Percentiles rank a stretch among this genome's conserved stretches.
Evolutionary conservation across 192 early-diverging fungal genomes (phyloP).

Genomic region (Backusella circina): DNA sequence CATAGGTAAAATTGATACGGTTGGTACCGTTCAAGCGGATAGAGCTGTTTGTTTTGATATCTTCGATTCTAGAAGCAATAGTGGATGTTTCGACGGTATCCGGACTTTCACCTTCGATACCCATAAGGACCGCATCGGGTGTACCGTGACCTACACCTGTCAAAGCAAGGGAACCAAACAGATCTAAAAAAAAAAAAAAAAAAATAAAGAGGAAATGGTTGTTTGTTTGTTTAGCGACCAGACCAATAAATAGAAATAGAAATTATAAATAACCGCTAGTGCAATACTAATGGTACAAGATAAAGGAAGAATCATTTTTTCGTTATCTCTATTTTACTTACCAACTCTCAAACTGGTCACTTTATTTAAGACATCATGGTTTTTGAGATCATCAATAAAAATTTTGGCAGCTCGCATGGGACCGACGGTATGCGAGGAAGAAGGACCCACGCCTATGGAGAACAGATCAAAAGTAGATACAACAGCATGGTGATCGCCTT

Average conservation of each 20-base stretch:
- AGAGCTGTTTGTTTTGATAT: constrained; percentile 69
- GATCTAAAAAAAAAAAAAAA: constrained; percentile 60
- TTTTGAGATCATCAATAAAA: constrained; percentile 84
- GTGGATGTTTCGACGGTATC: constrained; percentile 77
- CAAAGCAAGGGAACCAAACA: constrained; percentile 90
- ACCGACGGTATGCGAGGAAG: constrained; percentile 86
- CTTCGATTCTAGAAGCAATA: constrained; percentile 72
- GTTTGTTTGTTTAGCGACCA: neutral
- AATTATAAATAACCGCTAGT: neutral
- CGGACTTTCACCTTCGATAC: constrained; percentile 90
- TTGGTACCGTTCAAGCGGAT: constrained; percentile 71
- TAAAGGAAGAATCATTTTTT: neutral
- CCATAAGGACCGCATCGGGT: constrained; percentile 82
- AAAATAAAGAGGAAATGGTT: neutral
- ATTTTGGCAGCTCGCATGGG: constrained; percentile 97
- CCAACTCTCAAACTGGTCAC: constrained; percentile 28
- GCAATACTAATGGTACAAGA: neutral
- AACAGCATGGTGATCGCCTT: constrained; percentile 66
- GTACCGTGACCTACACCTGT: constrained; percentile 96
- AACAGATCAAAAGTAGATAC: constrained; percentile 95
- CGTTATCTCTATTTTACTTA: constrained; percentile 10
- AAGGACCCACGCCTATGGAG: constrained; percentile 92
- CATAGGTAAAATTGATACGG: constrained; percentile 77
- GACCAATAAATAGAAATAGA: neutral
- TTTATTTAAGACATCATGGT: constrained; percentile 58